These are phyloP conservation scores for Magnolia sinica DNA, from an alignment of 164 flowering plant genomes.

Conservation along the genomic window DNA sequence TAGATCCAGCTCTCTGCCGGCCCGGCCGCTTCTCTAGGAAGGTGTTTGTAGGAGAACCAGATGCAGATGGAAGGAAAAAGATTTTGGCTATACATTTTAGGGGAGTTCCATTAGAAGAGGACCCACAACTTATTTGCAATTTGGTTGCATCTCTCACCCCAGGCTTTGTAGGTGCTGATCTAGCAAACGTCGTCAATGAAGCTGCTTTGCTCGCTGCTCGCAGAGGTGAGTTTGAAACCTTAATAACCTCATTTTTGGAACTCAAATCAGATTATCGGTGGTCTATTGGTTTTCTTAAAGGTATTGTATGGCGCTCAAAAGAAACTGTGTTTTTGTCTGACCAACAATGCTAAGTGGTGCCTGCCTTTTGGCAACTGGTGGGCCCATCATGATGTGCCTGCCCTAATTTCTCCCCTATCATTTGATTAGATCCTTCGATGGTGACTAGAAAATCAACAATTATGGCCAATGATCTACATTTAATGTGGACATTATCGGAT, in stretches of 20 bases:
- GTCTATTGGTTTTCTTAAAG: background rate
- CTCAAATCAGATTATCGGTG: background rate
- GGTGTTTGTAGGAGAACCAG: conserved; percentile 90
- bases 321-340: no score
- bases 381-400: no score
- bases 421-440: no score
- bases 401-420: no score
- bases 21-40: conserved; percentile 99
- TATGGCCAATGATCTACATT: no score
- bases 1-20: conserved; percentile 93
- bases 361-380: no score
- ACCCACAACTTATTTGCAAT: conserved; percentile 53
- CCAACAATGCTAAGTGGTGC: no score
- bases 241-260: background rate
- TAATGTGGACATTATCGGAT: no score
- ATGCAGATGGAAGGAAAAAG: conserved; percentile 79
- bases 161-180: conserved; percentile 97
- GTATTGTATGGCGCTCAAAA: no score
- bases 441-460: no score
- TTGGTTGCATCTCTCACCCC: conserved; percentile 88
- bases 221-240: conserved; percentile 53
- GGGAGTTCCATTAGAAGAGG: conserved; percentile 87
- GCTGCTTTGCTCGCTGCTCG: conserved; percentile 96
- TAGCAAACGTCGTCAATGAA: conserved; percentile 93
- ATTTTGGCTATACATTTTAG: conserved; percentile 88